Evolutionary conservation across 495 filamentous ascomycete species (phyloP).

Genomic region (Penicillium bialowiezense): DNA sequence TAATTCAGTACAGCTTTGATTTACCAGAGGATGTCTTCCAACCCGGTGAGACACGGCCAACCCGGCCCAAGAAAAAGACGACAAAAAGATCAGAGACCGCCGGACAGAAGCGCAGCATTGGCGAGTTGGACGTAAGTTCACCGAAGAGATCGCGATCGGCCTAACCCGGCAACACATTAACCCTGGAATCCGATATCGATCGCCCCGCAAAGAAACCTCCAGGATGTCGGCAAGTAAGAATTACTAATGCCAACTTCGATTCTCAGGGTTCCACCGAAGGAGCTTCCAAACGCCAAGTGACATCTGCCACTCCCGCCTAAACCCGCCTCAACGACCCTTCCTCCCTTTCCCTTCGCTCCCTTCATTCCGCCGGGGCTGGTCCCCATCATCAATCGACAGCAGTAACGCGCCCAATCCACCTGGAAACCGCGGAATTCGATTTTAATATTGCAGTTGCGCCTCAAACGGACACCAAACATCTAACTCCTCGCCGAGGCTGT

Average conservation of each 20-base stretch:
- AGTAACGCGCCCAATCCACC: not conserved
- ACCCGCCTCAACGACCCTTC: conserved; percentile 23
- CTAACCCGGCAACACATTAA: conserved; percentile 24
- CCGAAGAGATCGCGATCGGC: conserved; percentile 23
- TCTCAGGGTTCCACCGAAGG: conserved; percentile 31
- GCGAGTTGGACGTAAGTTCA: conserved; percentile 48
- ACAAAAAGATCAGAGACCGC: conserved; percentile 38
- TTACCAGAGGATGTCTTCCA: conserved; percentile 88
- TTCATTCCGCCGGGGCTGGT: conserved; percentile 31
- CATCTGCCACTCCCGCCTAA: conserved; percentile 32
- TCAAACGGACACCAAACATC: conserved; percentile 16
- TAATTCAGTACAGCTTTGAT: conserved; percentile 58
- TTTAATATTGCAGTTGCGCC: conserved; percentile 19
- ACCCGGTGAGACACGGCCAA: conserved; percentile 70
- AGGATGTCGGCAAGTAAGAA: conserved; percentile 24
- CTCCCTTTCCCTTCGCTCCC: not conserved
- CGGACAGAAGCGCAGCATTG: conserved; percentile 42
- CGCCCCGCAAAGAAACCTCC: conserved; percentile 13
- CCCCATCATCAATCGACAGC: conserved; percentile 21
- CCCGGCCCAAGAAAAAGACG: conserved; percentile 61
- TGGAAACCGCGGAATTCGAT: conserved; percentile 3
- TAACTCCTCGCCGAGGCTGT: conserved; percentile 10
- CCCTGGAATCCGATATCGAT: conserved; percentile 16
- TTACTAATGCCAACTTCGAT: conserved; percentile 36
- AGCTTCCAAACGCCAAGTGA: conserved; percentile 40